Percentiles rank a stretch among this genome's conserved stretches.
Evolutionary conservation across 805 yeast genomes (phyloP).

Genomic region (Cyberlindnera misumaiensis): DNA sequence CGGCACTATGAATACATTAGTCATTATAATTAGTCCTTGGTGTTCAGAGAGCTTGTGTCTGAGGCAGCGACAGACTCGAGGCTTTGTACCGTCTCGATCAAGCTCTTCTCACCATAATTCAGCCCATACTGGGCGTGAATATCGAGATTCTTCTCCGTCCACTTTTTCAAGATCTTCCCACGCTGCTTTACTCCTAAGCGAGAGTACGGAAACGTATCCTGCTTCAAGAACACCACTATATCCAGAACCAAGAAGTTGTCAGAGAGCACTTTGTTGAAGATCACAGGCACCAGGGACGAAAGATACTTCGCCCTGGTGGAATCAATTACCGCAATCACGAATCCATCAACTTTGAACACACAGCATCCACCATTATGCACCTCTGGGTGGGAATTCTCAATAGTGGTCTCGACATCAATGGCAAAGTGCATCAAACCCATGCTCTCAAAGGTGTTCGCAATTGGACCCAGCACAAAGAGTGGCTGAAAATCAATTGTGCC

Average conservation of each 20-base stretch:
- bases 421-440: constrained; percentile 91
- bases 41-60: constrained; percentile 6
- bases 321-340: constrained; percentile 71
- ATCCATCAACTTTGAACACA: constrained; percentile 76
- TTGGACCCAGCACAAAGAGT: constrained; percentile 75
- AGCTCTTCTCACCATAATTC: constrained; percentile 61
- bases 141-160: constrained; percentile 43
- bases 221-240: constrained; percentile 70
- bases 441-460: constrained; percentile 83
- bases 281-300: constrained; percentile 76
- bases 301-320: constrained; percentile 40
- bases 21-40: constrained; percentile 1
- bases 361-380: constrained; percentile 53
- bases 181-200: constrained; percentile 74
- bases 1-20: not conserved
- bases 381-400: constrained; percentile 44
- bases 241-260: constrained; percentile 80
- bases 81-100: constrained; percentile 51
- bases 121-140: constrained; percentile 43
- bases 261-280: constrained; percentile 71
- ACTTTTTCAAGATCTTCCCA: constrained; percentile 50
- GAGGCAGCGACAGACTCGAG: constrained; percentile 12
- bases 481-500: constrained; percentile 53
- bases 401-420: constrained; percentile 66
- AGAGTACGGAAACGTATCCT: constrained; percentile 59